Conservation (phyloP, 1,284 basidiomycete species). For the Boletus hoseneyae region DNA sequence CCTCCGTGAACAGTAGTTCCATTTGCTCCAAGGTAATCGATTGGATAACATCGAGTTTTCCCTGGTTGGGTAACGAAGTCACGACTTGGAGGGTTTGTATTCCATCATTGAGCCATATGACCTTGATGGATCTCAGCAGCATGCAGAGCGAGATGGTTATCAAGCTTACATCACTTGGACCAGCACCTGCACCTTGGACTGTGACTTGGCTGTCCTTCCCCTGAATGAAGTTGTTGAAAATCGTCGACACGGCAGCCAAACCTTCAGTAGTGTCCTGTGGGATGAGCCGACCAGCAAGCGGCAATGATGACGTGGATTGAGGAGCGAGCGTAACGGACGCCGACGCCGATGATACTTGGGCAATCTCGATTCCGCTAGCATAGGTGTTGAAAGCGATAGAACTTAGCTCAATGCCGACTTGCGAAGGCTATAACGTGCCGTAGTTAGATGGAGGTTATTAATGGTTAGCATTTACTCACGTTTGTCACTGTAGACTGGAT, state of each 20-base stretch:
- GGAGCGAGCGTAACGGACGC: constrained; percentile 54
- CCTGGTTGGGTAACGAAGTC: constrained; percentile 64
- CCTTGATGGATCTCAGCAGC: constrained; percentile 35
- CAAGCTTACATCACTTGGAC: constrained; percentile 51
- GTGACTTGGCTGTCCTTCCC: constrained; percentile 60
- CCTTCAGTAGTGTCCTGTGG: constrained; percentile 56
- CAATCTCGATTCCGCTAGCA: constrained; percentile 54
- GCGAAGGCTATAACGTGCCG: constrained; percentile 52
- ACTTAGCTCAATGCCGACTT: constrained; percentile 70
- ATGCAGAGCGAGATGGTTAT: background rate
- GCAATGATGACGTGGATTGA: constrained; percentile 50
- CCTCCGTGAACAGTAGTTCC: constrained; percentile 56
- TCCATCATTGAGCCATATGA: constrained; percentile 74
- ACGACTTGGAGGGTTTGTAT: constrained; percentile 64
- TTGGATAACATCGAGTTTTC: constrained; percentile 62
- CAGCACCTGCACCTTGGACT: constrained; percentile 64
- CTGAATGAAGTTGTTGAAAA: constrained; percentile 76
- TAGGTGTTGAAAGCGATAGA: constrained; percentile 63
- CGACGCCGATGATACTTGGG: constrained; percentile 54
- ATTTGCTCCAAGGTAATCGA: constrained; percentile 64
- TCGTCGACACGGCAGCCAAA: constrained; percentile 56
- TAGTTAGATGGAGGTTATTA: constrained; percentile 3
- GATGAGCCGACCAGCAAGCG: constrained; percentile 62
- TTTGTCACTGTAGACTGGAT: constrained; percentile 62
- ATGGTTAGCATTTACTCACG: constrained; percentile 35